These are phyloP conservation scores for Ogataea ramenticola DNA, from an alignment of 805 yeast species.

Conservation along the genomic window DNA sequence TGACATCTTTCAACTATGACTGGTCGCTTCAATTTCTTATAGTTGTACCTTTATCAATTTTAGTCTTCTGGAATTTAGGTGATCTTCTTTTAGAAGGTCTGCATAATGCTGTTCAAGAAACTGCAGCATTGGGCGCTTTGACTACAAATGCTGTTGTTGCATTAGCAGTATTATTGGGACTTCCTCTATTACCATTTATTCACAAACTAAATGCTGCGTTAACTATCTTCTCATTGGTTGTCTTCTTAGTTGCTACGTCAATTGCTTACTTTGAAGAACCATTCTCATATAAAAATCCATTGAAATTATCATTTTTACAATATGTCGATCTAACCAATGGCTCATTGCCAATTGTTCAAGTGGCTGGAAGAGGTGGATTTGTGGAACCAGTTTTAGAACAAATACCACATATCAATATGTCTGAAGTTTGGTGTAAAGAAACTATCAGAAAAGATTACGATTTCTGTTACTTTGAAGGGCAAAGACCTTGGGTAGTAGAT, in stretches of 20 bases:
- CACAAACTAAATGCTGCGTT: constrained; percentile 56
- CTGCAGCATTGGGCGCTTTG: constrained; percentile 32
- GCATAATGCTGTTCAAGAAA: constrained; percentile 68
- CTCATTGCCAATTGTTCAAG: constrained; percentile 32
- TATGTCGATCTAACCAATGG: constrained; percentile 37
- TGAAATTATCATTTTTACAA: constrained; percentile 69
- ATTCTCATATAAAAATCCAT: constrained; percentile 55
- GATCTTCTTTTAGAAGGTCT: constrained; percentile 55
- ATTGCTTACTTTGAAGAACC: constrained; percentile 40
- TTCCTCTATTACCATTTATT: constrained; percentile 60
- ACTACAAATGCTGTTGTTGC: constrained; percentile 29
- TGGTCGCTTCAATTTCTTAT: constrained; percentile 74
- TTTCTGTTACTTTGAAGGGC: constrained; percentile 44
- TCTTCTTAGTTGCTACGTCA: constrained; percentile 31
- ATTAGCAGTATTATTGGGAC: constrained; percentile 30
- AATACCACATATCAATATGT: constrained; percentile 53
- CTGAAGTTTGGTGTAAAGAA: constrained; percentile 27
- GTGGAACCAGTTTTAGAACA: constrained; percentile 43
- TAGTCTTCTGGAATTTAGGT: constrained; percentile 47
- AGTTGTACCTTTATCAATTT: constrained; percentile 58
- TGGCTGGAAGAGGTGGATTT: constrained; percentile 45
- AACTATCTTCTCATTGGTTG: constrained; percentile 33
- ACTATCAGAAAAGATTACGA: constrained; percentile 38
- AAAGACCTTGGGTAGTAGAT: constrained; percentile 39
- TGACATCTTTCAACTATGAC: constrained; percentile 55